phyloP scores from a whole-genome alignment of 306 rosid genomes.

The Glycine tomentella region DNA sequence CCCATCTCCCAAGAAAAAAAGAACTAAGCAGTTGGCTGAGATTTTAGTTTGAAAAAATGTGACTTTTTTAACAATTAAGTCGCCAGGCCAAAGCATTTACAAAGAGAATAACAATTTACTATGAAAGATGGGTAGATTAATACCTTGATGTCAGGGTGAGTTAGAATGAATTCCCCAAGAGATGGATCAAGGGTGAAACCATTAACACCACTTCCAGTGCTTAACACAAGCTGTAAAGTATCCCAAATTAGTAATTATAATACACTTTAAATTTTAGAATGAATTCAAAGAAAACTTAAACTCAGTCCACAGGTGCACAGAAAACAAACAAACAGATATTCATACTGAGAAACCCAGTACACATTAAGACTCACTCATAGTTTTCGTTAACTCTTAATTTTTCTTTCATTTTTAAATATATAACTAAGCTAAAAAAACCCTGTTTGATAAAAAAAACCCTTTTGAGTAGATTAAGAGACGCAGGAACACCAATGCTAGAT shows the following conservation, averaged over 20 bases:
- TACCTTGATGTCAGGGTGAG: constrained; percentile 88
- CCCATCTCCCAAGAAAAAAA: too few species aligned
- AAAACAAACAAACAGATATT: not conserved
- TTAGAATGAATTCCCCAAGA: constrained; percentile 87
- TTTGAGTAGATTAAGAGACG: too few species aligned
- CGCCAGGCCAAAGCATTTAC: not conserved
- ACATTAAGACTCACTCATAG: not conserved
- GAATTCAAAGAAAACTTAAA: constrained; percentile 22
- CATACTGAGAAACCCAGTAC: not conserved
- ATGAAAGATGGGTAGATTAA: not conserved
- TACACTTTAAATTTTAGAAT: not conserved
- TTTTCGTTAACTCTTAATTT: too few species aligned
- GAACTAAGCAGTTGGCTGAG: too few species aligned
- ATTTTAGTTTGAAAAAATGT: too few species aligned
- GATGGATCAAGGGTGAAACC: constrained; percentile 97
- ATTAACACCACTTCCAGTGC: constrained; percentile 75
- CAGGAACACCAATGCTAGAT: too few species aligned
- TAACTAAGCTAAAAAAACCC: not conserved
- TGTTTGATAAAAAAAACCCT: too few species aligned
- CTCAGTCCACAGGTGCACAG: not conserved
- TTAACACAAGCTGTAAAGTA: constrained; percentile 67
- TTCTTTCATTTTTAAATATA: too few species aligned
- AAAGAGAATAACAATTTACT: not conserved
- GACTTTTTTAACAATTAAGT: not conserved
- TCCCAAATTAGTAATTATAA: not conserved